Conservation (phyloP, 176 grass and related monocot genomes). For the Neostapfia colusana region DNA sequence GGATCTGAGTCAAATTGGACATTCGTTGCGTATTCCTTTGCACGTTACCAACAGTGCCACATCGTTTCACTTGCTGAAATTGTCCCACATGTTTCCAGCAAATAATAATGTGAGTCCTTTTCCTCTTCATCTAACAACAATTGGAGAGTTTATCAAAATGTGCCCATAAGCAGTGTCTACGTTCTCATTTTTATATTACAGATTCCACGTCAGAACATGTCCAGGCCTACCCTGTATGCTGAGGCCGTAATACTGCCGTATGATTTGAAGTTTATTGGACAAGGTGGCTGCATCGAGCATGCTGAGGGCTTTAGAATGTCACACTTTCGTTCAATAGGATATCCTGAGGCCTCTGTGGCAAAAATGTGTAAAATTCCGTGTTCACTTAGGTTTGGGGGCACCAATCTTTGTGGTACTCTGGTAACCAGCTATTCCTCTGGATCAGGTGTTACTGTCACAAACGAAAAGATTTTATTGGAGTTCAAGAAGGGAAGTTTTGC, state of each 20-base stretch:
- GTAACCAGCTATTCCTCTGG: conserved; percentile 34
- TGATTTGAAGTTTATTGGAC: conserved; percentile 51
- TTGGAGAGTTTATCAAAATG: conserved; percentile 31
- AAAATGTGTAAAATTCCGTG: conserved; percentile 51
- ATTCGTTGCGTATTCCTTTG: conserved; percentile 51
- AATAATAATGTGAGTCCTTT: conserved; percentile 52
- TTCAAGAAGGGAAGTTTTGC: conserved; percentile 54
- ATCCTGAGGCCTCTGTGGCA: conserved; percentile 38
- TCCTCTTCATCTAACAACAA: not conserved
- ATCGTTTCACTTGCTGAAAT: conserved; percentile 63
- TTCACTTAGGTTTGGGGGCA: conserved; percentile 45
- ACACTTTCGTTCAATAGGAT: conserved; percentile 37
- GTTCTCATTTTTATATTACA: conserved; percentile 48
- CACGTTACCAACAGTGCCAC: conserved; percentile 36
- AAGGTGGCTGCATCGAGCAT: conserved; percentile 41
- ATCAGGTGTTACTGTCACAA: conserved; percentile 38
- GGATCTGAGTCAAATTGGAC: conserved; percentile 45
- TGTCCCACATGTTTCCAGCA: conserved; percentile 77
- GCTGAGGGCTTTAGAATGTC: conserved; percentile 46
- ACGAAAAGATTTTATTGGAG: conserved; percentile 65
- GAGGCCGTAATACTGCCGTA: conserved; percentile 75
- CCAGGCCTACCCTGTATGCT: conserved; percentile 58
- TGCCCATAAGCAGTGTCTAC: conserved; percentile 24
- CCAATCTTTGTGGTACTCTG: conserved; percentile 46
- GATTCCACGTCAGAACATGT: conserved; percentile 44